These are phyloP conservation scores for Wickerhamomyces strasburgensis DNA, from an alignment of 805 yeast genomes.

Conservation along the genomic window DNA sequence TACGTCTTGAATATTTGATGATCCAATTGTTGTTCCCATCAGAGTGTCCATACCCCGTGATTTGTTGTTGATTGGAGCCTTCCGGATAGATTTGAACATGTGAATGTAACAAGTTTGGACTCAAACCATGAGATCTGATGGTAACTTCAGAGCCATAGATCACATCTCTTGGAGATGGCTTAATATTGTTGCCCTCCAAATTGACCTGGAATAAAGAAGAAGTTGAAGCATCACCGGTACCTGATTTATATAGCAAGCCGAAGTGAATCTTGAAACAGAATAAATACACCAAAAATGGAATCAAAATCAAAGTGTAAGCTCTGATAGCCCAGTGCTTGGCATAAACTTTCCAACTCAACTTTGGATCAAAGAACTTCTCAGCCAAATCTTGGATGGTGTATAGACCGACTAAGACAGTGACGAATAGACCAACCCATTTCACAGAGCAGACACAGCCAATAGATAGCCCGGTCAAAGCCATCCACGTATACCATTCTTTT, in stretches of 20 bases:
- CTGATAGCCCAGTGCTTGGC: conserved; percentile 69
- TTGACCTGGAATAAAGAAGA: conserved; percentile 88
- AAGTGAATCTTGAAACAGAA: conserved; percentile 80
- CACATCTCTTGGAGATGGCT: conserved; percentile 64
- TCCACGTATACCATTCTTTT: conserved; percentile 46
- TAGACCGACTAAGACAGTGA: conserved; percentile 55
- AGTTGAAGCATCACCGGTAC: conserved; percentile 91
- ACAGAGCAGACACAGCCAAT: conserved; percentile 82
- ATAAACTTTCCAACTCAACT: conserved; percentile 32
- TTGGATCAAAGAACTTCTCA: conserved; percentile 33
- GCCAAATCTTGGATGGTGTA: conserved; percentile 52
- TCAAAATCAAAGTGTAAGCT: conserved; percentile 54
- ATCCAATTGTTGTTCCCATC: conserved; percentile 84
- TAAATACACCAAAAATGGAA: conserved; percentile 70
- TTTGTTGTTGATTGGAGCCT: conserved; percentile 91
- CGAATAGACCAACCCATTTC: conserved; percentile 79
- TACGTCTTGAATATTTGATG: conserved; percentile 53
- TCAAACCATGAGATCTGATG: conserved; percentile 59
- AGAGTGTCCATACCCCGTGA: conserved; percentile 87
- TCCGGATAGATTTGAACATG: conserved; percentile 83
- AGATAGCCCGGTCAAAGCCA: conserved; percentile 55
- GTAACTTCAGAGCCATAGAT: conserved; percentile 47
- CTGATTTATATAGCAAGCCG: conserved; percentile 65
- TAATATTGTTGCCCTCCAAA: conserved; percentile 60
- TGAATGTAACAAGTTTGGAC: conserved; percentile 80